A percentile compares a stretch with the other conserved stretches of the same genome.
Evolutionary conservation across 495 filamentous ascomycete species (phyloP).

Genomic region (Neurospora intermedia): DNA sequence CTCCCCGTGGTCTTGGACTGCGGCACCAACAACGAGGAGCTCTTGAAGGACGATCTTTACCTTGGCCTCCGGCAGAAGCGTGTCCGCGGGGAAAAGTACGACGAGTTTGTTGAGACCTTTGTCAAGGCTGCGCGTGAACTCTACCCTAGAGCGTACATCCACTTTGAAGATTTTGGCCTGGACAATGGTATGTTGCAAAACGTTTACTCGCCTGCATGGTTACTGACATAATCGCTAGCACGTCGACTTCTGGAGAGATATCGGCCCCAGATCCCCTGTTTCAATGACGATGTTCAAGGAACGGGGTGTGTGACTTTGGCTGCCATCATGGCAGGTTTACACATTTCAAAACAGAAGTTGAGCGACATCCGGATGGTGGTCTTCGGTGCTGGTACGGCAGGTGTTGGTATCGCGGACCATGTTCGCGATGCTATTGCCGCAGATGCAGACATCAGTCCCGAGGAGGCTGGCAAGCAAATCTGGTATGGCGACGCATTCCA

Average conservation of each 20-base stretch:
- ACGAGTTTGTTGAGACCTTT: constrained; percentile 66
- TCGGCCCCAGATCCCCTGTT: constrained; percentile 60
- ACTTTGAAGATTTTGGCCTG: constrained; percentile 60
- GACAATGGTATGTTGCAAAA: constrained; percentile 30
- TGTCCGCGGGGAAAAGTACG: constrained; percentile 62
- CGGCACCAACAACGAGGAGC: constrained; percentile 69
- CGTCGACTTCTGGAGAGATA: constrained; percentile 67
- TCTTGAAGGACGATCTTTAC: constrained; percentile 74
- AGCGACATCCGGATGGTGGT: constrained; percentile 58
- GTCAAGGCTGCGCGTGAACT: constrained; percentile 53
- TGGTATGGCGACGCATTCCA: constrained; percentile 42
- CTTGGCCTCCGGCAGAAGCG: constrained; percentile 61
- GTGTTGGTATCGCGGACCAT: constrained; percentile 81
- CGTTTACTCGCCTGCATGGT: not conserved
- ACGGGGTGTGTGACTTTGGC: constrained; percentile 82
- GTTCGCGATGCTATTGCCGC: constrained; percentile 66
- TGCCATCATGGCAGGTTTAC: constrained; percentile 61
- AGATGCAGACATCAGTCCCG: constrained; percentile 53
- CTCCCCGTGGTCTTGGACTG: constrained; percentile 80
- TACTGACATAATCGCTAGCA: constrained; percentile 12
- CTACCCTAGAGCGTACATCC: constrained; percentile 74
- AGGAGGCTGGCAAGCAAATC: constrained; percentile 71
- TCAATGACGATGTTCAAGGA: constrained; percentile 89
- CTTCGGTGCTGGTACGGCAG: constrained; percentile 79
- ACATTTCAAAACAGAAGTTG: constrained; percentile 56